These are phyloP conservation scores for Penicillium bovifimosum DNA, from an alignment of 495 filamentous ascomycete species.

Conservation along the genomic window DNA sequence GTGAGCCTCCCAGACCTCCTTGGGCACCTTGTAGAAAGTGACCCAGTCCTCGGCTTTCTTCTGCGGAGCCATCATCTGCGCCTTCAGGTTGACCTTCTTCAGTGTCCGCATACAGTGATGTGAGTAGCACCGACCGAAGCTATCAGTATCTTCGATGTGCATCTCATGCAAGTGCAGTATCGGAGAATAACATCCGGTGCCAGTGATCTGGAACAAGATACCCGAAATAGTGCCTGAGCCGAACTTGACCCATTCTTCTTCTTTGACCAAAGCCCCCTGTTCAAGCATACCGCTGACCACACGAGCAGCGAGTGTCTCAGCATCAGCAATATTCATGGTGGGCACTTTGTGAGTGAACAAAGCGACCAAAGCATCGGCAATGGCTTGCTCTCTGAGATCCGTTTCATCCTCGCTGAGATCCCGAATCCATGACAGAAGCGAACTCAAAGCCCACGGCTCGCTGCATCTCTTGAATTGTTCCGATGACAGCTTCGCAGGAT, in stretches of 20 bases:
- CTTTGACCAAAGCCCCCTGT: slow-evolving; percentile 71
- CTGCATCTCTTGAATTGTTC: slow-evolving; percentile 79
- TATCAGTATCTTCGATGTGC: slow-evolving; percentile 64
- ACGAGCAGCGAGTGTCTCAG: slow-evolving; percentile 74
- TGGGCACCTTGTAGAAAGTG: slow-evolving; percentile 81
- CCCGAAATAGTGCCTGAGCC: slow-evolving; percentile 69
- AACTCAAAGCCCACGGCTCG: slow-evolving; percentile 91
- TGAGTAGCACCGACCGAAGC: slow-evolving; percentile 78
- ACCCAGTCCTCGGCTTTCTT: slow-evolving; percentile 79
- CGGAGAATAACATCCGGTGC: slow-evolving; percentile 84
- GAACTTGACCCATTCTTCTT: slow-evolving; percentile 98
- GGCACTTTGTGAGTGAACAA: slow-evolving; percentile 95
- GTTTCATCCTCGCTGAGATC: slow-evolving; percentile 78
- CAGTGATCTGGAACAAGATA: slow-evolving; percentile 90
- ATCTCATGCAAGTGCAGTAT: slow-evolving; percentile 73
- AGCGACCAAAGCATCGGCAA: slow-evolving; percentile 81
- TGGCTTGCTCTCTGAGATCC: slow-evolving; percentile 74
- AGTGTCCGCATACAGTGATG: slow-evolving; percentile 90
- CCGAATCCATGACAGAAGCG: slow-evolving; percentile 80
- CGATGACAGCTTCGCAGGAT: slow-evolving; percentile 77
- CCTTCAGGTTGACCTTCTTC: slow-evolving; percentile 83
- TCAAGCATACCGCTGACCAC: slow-evolving; percentile 79
- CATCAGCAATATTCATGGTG: slow-evolving; percentile 98
- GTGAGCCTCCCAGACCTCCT: slow-evolving; percentile 61
- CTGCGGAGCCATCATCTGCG: slow-evolving; percentile 61